These are phyloP conservation scores for Actinomortierella wolfii DNA, from an alignment of 371 early-diverging fungal species.

Conservation along the genomic window DNA sequence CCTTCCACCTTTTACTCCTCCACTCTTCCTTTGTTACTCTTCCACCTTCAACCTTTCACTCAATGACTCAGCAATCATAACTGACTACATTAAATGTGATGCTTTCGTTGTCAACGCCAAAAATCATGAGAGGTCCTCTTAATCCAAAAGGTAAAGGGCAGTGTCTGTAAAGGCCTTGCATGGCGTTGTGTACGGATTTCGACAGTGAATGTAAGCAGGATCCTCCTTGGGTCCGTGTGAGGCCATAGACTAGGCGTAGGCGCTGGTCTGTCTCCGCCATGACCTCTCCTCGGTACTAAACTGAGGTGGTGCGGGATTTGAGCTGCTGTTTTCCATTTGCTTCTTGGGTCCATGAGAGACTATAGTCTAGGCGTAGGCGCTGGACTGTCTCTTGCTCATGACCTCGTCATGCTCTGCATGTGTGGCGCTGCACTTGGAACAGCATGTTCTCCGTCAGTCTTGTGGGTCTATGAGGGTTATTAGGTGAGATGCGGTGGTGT, in stretches of 20 bases:
- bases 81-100: too few relatives aligned
- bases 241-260: too few relatives aligned
- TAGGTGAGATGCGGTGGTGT: too few relatives aligned
- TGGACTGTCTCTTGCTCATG: slow-evolving; percentile 16
- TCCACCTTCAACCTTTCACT: too few relatives aligned
- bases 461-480: slow-evolving; percentile 31
- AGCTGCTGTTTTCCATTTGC: slow-evolving; percentile 16
- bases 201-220: too few relatives aligned
- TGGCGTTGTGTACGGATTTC: slow-evolving; percentile 35
- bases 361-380: slow-evolving; percentile 14
- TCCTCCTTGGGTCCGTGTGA: too few relatives aligned
- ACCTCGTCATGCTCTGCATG: slow-evolving; percentile 12
- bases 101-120: too few relatives aligned
- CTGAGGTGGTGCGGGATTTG: slow-evolving; percentile 19
- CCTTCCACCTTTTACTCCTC: too few relatives aligned
- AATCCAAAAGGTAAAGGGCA: slow-evolving; percentile 18
- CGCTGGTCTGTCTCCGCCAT: too few relatives aligned
- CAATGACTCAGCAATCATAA: too few relatives aligned
- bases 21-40: too few relatives aligned
- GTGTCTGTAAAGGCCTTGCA: slow-evolving; percentile 19
- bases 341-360: slow-evolving; percentile 26
- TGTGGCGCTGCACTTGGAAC: slow-evolving; percentile 23
- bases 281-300: too few relatives aligned
- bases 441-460: slow-evolving; percentile 27
- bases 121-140: slow-evolving; percentile 7